phyloP scores from a whole-genome alignment of 305 asterid genomes.

The Euphrasia arctica region DNA sequence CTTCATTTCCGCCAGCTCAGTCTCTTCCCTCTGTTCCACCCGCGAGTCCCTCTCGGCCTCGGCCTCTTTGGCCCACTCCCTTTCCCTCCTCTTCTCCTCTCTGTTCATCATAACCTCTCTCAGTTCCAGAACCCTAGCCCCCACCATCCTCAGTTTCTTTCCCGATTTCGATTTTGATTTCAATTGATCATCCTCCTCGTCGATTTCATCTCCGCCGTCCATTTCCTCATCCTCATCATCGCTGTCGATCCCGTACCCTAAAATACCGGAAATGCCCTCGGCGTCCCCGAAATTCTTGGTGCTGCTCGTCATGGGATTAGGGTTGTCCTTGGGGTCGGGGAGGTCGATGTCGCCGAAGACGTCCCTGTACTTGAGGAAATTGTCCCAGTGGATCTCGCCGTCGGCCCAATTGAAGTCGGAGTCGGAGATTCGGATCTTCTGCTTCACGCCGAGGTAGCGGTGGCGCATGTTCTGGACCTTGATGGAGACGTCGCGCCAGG shows the following conservation, averaged over 20 bases:
- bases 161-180: conserved; percentile 24
- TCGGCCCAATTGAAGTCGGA: conserved; percentile 79
- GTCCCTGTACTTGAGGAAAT: conserved; percentile 74
- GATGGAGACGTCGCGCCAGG: conserved; percentile 95
- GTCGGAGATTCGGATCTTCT: conserved; percentile 64
- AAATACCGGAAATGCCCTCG: conserved; percentile 31
- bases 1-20: conserved; percentile 53
- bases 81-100: conserved; percentile 74
- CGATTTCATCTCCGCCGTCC: conserved; percentile 53
- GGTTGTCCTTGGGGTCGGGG: conserved; percentile 29
- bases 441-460: conserved; percentile 91
- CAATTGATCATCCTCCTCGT: conserved; percentile 42
- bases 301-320: neutral
- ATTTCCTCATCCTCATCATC: conserved; percentile 45
- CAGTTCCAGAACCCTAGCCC: conserved; percentile 60
- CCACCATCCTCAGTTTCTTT: conserved; percentile 47
- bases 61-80: conserved; percentile 57
- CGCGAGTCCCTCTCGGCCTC: conserved; percentile 40
- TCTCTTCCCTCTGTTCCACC: conserved; percentile 46
- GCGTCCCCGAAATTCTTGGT: conserved; percentile 33
- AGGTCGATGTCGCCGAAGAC: conserved; percentile 89
- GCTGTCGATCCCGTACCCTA: conserved; percentile 41
- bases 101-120: conserved; percentile 57
- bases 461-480: conserved; percentile 97
- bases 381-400: conserved; percentile 91